These are phyloP conservation scores for Mucor mucedo DNA, from an alignment of 371 early-diverging fungal species.

Conservation along the genomic window DNA sequence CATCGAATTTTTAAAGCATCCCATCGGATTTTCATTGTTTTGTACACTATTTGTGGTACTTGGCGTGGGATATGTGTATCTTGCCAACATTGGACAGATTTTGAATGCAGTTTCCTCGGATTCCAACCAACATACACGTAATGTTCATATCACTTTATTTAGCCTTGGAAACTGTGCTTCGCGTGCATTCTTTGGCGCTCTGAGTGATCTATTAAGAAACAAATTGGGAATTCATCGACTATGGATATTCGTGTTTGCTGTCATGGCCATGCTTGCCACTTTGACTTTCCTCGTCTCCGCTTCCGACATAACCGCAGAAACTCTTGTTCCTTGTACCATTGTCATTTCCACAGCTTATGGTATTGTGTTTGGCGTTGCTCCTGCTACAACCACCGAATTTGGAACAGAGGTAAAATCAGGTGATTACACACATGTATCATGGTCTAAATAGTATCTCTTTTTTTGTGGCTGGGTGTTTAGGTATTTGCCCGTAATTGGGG, in stretches of 20 bases:
- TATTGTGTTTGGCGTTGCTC: constrained; percentile 36
- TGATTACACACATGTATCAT: neutral
- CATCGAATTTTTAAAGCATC: constrained; percentile 34
- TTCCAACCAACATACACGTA: constrained; percentile 38
- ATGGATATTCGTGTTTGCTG: constrained; percentile 45
- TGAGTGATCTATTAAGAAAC: constrained; percentile 47
- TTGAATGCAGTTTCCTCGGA: constrained; percentile 30
- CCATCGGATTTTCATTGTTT: constrained; percentile 44
- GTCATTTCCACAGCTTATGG: constrained; percentile 32
- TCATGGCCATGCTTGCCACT: constrained; percentile 24
- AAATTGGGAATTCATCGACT: constrained; percentile 43
- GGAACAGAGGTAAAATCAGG: constrained; percentile 25
- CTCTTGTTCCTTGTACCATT: constrained; percentile 27
- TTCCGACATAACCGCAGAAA: constrained; percentile 4
- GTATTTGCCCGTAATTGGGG: constrained; percentile 42
- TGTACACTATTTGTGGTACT: constrained; percentile 39
- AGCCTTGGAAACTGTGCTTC: constrained; percentile 55
- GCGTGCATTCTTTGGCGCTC: constrained; percentile 45
- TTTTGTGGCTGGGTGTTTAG: constrained; percentile 6
- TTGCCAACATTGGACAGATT: constrained; percentile 49
- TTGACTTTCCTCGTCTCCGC: constrained; percentile 28
- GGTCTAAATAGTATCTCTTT: too few relatives aligned
- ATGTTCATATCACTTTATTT: constrained; percentile 46
- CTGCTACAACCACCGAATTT: constrained; percentile 31
- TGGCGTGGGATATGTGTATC: constrained; percentile 53